These are phyloP conservation scores for Ophiostoma piceae DNA, from an alignment of 2,329 filamentous ascomycete genomes.

Conservation along the genomic window DNA sequence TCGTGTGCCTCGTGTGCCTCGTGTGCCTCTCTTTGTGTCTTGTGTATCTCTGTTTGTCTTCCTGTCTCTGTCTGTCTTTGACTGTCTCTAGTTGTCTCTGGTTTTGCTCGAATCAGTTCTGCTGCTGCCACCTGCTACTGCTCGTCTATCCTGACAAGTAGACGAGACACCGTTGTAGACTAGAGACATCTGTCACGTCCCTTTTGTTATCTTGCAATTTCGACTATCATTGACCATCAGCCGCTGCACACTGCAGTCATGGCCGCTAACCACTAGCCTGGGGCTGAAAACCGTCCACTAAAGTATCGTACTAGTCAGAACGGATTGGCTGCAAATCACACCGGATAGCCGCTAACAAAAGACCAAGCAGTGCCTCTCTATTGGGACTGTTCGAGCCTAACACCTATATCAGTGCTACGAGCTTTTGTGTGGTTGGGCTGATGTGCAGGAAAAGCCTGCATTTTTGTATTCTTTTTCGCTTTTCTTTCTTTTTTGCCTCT, in stretches of 20 bases:
- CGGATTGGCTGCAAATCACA: not conserved
- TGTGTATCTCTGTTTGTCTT: not conserved
- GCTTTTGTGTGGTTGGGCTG: constrained; percentile 1
- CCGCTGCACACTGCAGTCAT: not conserved
- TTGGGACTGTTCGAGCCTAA: not conserved
- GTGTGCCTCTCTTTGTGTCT: not conserved
- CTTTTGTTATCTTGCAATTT: not conserved
- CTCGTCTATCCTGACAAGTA: constrained; percentile 12
- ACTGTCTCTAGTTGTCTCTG: not conserved
- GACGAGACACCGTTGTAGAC: constrained; percentile 4
- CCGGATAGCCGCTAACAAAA: not conserved
- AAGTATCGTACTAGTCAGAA: not conserved
- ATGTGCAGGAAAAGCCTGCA: not conserved
- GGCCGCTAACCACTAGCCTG: not conserved
- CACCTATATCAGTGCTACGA: not conserved
- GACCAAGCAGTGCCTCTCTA: not conserved
- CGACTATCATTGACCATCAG: not conserved
- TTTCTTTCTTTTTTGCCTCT: not conserved
- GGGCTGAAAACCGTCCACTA: not conserved
- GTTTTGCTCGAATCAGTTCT: constrained; percentile 2
- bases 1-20: not conserved
- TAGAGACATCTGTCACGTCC: constrained; percentile 4
- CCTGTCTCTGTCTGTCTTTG: not conserved
- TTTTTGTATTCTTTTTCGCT: no score
- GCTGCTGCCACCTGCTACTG: not conserved